A percentile compares a stretch with the other conserved stretches of the same genome.
phyloP scores from a whole-genome alignment of 768 basidiomycete species.

The Boletus barrowsii region DNA sequence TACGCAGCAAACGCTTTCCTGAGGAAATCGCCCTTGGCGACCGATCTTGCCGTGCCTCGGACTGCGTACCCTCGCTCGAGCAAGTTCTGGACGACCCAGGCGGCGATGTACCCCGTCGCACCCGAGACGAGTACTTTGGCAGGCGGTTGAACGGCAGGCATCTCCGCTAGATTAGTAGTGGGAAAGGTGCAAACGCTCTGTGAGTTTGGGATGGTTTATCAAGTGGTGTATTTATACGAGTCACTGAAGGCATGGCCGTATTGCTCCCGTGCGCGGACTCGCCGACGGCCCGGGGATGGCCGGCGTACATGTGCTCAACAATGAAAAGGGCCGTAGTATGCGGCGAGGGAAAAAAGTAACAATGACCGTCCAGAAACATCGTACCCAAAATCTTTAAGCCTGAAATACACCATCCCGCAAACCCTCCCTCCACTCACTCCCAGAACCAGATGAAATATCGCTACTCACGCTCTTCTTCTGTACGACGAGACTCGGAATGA shows the following conservation, averaged over 20 bases:
- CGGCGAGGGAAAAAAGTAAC: no score
- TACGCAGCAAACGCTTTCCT: conserved; percentile 49
- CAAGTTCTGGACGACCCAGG: conserved; percentile 52
- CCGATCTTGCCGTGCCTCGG: conserved; percentile 64
- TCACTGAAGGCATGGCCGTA: no score
- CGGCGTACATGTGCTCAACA: no score
- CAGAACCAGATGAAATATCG: conserved; percentile 49
- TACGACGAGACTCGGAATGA: conserved; percentile 65
- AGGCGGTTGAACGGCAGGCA: conserved; percentile 26
- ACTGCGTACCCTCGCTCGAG: conserved; percentile 62
- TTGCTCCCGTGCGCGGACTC: no score
- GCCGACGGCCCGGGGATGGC: no score
- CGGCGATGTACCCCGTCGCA: conserved; percentile 23
- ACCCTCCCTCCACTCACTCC: conserved; percentile 55
- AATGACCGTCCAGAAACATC: no score
- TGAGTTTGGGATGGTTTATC: no score
- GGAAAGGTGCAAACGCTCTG: no score
- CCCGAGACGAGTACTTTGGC: conserved; percentile 31
- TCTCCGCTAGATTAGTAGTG: background rate
- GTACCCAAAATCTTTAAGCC: background rate
- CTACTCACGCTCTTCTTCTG: conserved; percentile 60
- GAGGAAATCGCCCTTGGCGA: conserved; percentile 57
- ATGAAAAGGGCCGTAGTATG: no score
- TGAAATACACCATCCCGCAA: conserved; percentile 48
- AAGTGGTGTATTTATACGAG: no score